These are phyloP conservation scores for Nephelium lappaceum DNA, from an alignment of 345 rosid genomes.

Conservation along the genomic window DNA sequence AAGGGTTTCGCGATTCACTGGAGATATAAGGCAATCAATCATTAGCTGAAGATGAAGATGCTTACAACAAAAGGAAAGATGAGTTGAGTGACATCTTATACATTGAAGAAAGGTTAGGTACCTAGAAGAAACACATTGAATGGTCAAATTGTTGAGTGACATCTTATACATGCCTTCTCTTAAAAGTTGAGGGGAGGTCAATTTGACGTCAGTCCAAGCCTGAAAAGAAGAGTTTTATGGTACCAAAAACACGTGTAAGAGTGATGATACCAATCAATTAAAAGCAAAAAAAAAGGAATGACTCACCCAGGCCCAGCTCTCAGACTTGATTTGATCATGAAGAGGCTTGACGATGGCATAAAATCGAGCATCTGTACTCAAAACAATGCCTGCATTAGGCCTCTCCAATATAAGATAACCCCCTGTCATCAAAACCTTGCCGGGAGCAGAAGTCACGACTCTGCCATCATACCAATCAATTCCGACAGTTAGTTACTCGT, in stretches of 20 bases:
- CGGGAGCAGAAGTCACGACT: slow-evolving; percentile 90
- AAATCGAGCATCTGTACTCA: slow-evolving; percentile 94
- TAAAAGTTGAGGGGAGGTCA: slow-evolving; percentile 89
- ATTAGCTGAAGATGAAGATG: slow-evolving; percentile 9
- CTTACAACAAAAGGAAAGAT: no score
- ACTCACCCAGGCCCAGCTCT: slow-evolving; percentile 89
- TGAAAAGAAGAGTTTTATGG: slow-evolving; percentile 38
- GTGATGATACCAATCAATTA: no score
- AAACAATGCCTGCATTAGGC: slow-evolving; percentile 89
- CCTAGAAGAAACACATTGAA: slow-evolving; percentile 74
- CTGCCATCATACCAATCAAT: slow-evolving; percentile 38
- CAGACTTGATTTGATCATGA: slow-evolving; percentile 61
- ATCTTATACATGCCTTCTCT: slow-evolving; percentile 84
- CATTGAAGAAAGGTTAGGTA: background rate
- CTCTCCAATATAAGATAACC: slow-evolving; percentile 92
- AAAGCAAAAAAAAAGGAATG: slow-evolving; percentile 1
- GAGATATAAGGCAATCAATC: slow-evolving; percentile 16
- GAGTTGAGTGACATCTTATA: no score
- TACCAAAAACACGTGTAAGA: no score
- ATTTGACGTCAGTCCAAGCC: slow-evolving; percentile 85
- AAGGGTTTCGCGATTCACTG: slow-evolving; percentile 85
- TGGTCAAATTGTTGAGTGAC: slow-evolving; percentile 60
- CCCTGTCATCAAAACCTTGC: slow-evolving; percentile 94
- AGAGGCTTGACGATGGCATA: slow-evolving; percentile 86
- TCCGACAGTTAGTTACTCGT: background rate